phyloP scores from a whole-genome alignment of 2,329 filamentous ascomycete genomes.

The Neurospora sp. region DNA sequence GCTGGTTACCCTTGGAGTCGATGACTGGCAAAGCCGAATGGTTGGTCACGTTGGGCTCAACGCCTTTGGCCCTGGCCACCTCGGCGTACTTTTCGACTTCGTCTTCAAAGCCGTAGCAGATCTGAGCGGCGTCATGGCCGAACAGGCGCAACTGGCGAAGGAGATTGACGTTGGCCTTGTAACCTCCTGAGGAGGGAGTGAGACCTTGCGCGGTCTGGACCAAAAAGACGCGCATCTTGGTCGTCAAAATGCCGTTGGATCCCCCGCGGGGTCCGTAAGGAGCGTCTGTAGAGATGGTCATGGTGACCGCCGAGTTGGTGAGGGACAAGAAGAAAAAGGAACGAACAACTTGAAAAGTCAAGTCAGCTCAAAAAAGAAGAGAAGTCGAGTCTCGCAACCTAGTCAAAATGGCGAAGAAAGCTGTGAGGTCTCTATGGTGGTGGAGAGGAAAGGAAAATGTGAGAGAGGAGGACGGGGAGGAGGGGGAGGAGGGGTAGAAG shows the following conservation, averaged over 20 bases:
- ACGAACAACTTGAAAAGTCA: neutral
- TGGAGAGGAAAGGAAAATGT: neutral
- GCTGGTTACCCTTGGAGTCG: neutral
- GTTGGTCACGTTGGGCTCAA: conserved; percentile 7
- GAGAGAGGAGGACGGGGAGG: neutral
- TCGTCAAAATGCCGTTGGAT: neutral
- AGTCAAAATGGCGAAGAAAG: neutral
- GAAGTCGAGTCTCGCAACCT: neutral
- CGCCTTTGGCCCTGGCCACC: conserved; percentile 9
- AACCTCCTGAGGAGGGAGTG: conserved; percentile 17
- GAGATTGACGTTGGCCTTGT: conserved; percentile 16
- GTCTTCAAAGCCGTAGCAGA: conserved; percentile 13
- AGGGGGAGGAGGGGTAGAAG: neutral
- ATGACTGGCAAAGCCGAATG: neutral
- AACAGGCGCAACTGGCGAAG: conserved; percentile 9
- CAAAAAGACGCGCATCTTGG: conserved; percentile 15
- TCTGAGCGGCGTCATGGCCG: conserved; percentile 12
- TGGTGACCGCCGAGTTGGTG: neutral
- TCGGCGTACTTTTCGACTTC: conserved; percentile 10
- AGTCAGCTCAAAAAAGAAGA: neutral
- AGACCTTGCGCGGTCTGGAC: conserved; percentile 19
- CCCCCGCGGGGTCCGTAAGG: neutral
- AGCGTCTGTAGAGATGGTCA: neutral
- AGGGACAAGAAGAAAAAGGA: neutral
- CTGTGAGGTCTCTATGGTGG: neutral